Conservation (phyloP, 176 grass and related monocot genomes). For the Oryza meyeriana region DNA sequence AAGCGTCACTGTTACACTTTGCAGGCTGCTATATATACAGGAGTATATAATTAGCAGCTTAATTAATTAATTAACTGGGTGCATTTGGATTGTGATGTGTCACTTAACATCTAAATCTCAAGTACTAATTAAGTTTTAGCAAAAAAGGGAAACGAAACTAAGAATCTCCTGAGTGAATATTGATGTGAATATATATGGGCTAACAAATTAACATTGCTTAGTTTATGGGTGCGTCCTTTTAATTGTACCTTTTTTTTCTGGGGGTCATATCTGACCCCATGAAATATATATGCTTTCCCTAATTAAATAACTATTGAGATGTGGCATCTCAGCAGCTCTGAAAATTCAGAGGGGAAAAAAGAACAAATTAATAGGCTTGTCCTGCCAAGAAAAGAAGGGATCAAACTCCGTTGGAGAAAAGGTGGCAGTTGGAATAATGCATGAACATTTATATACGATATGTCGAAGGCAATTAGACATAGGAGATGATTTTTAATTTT, state of each 20-base stretch:
- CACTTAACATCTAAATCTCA: slow-evolving; percentile 21
- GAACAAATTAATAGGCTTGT: not conserved
- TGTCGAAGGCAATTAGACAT: not conserved
- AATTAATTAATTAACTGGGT: slow-evolving; percentile 14
- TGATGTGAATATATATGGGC: no score
- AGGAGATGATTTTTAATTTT: not conserved
- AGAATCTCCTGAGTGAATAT: not conserved
- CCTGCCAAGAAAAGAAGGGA: not conserved
- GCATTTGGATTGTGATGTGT: slow-evolving; percentile 30
- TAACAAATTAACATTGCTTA: not conserved
- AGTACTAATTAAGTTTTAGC: not conserved
- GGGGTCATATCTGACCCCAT: not conserved
- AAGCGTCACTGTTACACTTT: slow-evolving; percentile 44
- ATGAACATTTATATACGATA: not conserved
- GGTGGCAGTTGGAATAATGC: not conserved
- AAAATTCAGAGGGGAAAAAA: not conserved
- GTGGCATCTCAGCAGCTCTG: not conserved
- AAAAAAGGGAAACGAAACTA: not conserved
- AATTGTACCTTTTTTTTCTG: not conserved
- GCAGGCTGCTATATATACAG: not conserved
- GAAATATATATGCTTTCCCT: slow-evolving; percentile 29
- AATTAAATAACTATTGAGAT: not conserved
- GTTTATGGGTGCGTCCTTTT: not conserved
- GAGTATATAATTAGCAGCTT: not conserved
- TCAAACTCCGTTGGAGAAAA: not conserved